These are phyloP conservation scores for Pseudogymnoascus sp. DNA, from an alignment of 2,329 filamentous ascomycete genomes.

Conservation along the genomic window DNA sequence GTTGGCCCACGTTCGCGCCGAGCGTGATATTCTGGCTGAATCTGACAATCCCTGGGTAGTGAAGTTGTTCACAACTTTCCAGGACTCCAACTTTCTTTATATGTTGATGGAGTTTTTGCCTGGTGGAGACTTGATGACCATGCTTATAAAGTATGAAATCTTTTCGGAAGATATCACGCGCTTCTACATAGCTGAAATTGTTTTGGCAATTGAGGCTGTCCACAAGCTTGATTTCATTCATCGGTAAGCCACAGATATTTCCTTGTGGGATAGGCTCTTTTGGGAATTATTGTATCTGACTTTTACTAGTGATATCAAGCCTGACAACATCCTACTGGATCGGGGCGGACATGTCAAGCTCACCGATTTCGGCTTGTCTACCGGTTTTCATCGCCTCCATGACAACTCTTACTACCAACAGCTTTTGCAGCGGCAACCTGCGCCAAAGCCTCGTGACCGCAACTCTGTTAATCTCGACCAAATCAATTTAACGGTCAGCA, in stretches of 20 bases:
- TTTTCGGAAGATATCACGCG: constrained; percentile 98
- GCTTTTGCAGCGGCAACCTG: constrained; percentile 77
- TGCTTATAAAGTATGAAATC: constrained; percentile 99
- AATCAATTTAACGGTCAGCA: constrained; percentile 96
- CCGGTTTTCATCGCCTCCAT: constrained; percentile 94
- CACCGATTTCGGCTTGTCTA: constrained; percentile 95
- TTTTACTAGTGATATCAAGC: constrained; percentile 79
- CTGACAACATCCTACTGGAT: constrained; percentile 95
- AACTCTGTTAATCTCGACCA: constrained; percentile 95
- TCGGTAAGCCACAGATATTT: constrained; percentile 52
- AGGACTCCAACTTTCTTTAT: constrained; percentile 92
- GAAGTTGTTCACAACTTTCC: constrained; percentile 96
- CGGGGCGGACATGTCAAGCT: constrained; percentile 95
- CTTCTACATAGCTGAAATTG: constrained; percentile 98
- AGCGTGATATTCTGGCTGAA: constrained; percentile 95
- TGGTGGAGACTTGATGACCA: constrained; percentile 97
- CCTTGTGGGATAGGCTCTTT: background rate
- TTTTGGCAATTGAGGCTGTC: constrained; percentile 95
- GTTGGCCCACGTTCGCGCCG: constrained; percentile 90
- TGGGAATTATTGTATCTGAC: background rate
- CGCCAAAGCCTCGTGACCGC: constrained; percentile 66
- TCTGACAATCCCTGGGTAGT: constrained; percentile 99
- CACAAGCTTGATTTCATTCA: constrained; percentile 98
- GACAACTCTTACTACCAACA: constrained; percentile 98
- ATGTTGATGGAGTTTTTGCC: constrained; percentile 99